phyloP scores from a whole-genome alignment of 805 yeast species.

The Cyberlindnera amylophila region DNA sequence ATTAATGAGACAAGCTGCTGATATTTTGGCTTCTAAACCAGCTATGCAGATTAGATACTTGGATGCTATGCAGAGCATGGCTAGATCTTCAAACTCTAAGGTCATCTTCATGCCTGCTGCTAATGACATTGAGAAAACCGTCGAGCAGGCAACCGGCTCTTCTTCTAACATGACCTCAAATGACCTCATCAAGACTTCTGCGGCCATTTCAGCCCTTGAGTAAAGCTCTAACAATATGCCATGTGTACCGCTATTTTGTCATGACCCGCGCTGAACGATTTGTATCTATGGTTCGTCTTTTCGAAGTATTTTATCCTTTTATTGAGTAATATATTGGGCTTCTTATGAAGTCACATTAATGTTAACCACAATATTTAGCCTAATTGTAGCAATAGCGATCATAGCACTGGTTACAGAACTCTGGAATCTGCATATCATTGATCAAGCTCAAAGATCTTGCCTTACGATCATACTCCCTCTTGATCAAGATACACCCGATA shows the following conservation, averaged over 20 bases:
- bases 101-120: constrained; percentile 70
- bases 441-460: constrained; percentile 19
- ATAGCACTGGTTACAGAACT: constrained; percentile 36
- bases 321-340: too few species aligned
- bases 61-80: constrained; percentile 78
- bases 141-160: not conserved
- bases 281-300: too few species aligned
- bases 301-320: too few species aligned
- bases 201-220: too few species aligned
- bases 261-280: too few species aligned
- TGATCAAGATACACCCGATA: constrained; percentile 53
- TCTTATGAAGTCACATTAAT: too few species aligned
- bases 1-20: constrained; percentile 76
- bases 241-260: too few species aligned
- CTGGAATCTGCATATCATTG: constrained; percentile 26
- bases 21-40: constrained; percentile 66
- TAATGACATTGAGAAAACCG: constrained; percentile 33
- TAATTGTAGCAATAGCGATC: constrained; percentile 37
- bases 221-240: too few species aligned
- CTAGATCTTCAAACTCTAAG: constrained; percentile 55
- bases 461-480: constrained; percentile 46
- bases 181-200: constrained; percentile 2
- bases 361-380: too few species aligned
- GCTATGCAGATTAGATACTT: constrained; percentile 77
- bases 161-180: not conserved